Conservation (phyloP, 2,329 filamentous ascomycete species). For the Didymella exigua region DNA sequence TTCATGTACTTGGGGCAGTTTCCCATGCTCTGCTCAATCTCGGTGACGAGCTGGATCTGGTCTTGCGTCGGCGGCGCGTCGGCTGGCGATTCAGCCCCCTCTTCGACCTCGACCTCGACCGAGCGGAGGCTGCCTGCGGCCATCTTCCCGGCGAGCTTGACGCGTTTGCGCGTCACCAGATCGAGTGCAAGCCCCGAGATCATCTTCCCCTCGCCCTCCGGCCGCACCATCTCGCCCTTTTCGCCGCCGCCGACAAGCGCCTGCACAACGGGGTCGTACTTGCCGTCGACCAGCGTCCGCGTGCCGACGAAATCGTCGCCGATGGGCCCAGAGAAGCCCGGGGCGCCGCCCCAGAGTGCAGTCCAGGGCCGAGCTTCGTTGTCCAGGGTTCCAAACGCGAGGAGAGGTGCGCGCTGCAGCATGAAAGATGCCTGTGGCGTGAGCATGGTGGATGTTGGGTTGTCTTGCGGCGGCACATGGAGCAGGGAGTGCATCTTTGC, state of each 20-base stretch:
- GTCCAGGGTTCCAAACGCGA: constrained; percentile 77
- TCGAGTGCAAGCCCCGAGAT: constrained; percentile 68
- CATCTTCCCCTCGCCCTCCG: constrained; percentile 51
- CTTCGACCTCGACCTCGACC: constrained; percentile 37
- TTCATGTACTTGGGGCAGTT: constrained; percentile 92
- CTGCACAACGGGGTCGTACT: constrained; percentile 72
- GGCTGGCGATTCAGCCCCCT: constrained; percentile 21
- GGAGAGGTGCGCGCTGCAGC: constrained; percentile 66
- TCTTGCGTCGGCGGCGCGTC: constrained; percentile 27
- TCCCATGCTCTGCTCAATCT: constrained; percentile 72
- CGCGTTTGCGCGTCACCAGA: constrained; percentile 69
- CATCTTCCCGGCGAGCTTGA: constrained; percentile 76
- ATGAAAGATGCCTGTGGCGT: constrained; percentile 65
- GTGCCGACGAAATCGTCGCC: constrained; percentile 69
- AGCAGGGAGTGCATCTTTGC: constrained; percentile 67
- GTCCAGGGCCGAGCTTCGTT: constrained; percentile 71
- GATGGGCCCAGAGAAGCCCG: constrained; percentile 69
- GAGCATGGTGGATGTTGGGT: constrained; percentile 71
- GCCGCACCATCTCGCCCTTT: constrained; percentile 5
- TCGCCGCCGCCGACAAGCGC: constrained; percentile 50
- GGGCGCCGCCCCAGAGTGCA: constrained; percentile 75
- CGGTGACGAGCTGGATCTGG: constrained; percentile 66
- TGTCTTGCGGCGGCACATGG: constrained; percentile 62
- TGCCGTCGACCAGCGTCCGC: constrained; percentile 63
- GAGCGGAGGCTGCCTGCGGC: constrained; percentile 63